phyloP scores from a whole-genome alignment of 495 filamentous ascomycete genomes.

The Geoglossum glabrum region DNA sequence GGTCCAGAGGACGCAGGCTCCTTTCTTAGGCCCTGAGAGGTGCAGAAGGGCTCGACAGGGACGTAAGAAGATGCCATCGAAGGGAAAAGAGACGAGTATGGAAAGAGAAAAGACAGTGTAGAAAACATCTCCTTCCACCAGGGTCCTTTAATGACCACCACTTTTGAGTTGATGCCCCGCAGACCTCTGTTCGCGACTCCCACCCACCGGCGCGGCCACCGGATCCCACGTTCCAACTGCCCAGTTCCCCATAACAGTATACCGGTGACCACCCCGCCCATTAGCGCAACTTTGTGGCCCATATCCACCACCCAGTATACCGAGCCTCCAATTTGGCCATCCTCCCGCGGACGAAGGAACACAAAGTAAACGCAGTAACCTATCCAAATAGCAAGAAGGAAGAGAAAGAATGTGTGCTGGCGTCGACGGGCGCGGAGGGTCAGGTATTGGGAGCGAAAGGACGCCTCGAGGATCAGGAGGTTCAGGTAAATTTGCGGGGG shows the following conservation, averaged over 20 bases:
- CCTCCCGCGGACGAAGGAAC: slow-evolving; percentile 75
- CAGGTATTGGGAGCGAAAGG: slow-evolving; percentile 80
- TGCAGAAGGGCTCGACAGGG: slow-evolving; percentile 28
- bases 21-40: background rate
- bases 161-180: slow-evolving; percentile 81
- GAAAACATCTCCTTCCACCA: slow-evolving; percentile 62
- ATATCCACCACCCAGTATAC: slow-evolving; percentile 92
- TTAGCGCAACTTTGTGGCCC: slow-evolving; percentile 66
- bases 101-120: slow-evolving; percentile 53
- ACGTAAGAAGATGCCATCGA: slow-evolving; percentile 43
- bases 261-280: slow-evolving; percentile 66
- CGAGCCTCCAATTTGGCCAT: slow-evolving; percentile 80
- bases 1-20: background rate
- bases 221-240: slow-evolving; percentile 82
- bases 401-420: slow-evolving; percentile 87
- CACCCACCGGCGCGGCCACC: slow-evolving; percentile 87
- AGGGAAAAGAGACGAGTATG: slow-evolving; percentile 47
- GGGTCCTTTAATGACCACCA: slow-evolving; percentile 66
- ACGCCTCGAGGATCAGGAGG: slow-evolving; percentile 88
- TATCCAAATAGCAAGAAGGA: slow-evolving; percentile 59
- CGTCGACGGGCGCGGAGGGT: slow-evolving; percentile 70
- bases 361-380: slow-evolving; percentile 67
- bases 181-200: slow-evolving; percentile 73
- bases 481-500: slow-evolving; percentile 98
- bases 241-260: slow-evolving; percentile 82